These are phyloP conservation scores for Globisporangium iwayamae DNA, from an alignment of 352 stramenopile genomes.

Conservation along the genomic window DNA sequence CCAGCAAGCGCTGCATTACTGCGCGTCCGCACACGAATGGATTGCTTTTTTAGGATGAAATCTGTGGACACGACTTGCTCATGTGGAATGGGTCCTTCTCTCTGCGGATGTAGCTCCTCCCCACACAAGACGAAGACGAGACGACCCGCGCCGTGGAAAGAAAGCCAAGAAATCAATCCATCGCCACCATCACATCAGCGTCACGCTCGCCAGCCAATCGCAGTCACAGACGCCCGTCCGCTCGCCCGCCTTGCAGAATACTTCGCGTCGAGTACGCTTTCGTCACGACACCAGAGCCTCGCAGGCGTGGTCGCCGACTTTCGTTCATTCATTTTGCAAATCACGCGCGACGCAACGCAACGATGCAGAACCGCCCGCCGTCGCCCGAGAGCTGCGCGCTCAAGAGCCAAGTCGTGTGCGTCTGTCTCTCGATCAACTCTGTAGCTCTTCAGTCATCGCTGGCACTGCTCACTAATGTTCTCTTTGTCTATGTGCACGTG, in stretches of 20 bases:
- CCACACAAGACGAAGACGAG: not conserved
- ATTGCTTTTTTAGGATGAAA: not conserved
- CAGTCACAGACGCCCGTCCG: no score
- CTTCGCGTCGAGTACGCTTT: not conserved
- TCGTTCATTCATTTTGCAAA: not conserved
- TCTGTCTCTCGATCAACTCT: not conserved
- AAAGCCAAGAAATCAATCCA: not conserved
- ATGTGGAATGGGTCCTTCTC: not conserved
- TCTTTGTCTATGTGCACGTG: not conserved
- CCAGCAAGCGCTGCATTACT: slow-evolving; percentile 4
- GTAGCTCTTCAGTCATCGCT: not conserved
- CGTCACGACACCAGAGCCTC: no score
- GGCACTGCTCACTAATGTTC: not conserved
- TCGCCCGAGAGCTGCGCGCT: not conserved
- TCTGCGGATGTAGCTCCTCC: not conserved
- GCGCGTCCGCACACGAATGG: slow-evolving; percentile 4
- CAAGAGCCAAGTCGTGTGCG: slow-evolving; percentile 8
- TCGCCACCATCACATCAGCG: not conserved
- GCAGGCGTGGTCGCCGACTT: not conserved
- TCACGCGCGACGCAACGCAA: not conserved
- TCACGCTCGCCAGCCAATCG: not conserved
- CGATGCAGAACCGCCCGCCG: slow-evolving; percentile 8
- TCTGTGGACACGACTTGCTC: not conserved
- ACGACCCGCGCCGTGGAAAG: not conserved
- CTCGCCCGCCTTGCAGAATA: no score